phyloP scores from a whole-genome alignment of 805 yeast genomes.

The Ogataea glucozyma region DNA sequence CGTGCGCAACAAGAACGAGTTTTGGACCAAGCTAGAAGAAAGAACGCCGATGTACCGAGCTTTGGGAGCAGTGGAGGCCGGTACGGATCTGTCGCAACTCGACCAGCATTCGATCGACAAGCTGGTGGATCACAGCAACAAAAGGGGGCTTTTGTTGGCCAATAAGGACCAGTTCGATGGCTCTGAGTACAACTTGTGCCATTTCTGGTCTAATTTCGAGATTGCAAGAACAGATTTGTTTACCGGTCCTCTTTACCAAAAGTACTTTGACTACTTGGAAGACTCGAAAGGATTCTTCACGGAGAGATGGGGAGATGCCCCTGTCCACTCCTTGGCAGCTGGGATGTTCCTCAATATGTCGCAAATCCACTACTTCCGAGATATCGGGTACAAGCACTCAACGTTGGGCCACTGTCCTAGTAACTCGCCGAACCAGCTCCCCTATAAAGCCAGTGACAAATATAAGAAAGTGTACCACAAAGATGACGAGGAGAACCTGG shows the following conservation, averaged over 20 bases:
- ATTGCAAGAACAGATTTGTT: slow-evolving; percentile 83
- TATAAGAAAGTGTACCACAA: slow-evolving; percentile 37
- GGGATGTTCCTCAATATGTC: slow-evolving; percentile 68
- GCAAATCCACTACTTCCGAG: slow-evolving; percentile 88
- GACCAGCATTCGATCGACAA: slow-evolving; percentile 37
- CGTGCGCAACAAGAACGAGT: slow-evolving; percentile 25
- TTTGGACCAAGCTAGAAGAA: slow-evolving; percentile 30
- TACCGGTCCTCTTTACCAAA: slow-evolving; percentile 60
- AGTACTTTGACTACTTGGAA: slow-evolving; percentile 71
- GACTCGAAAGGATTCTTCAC: slow-evolving; percentile 77
- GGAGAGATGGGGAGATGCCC: slow-evolving; percentile 98
- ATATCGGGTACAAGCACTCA: slow-evolving; percentile 86
- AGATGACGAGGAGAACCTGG: slow-evolving; percentile 41
- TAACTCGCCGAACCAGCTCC: slow-evolving; percentile 57
- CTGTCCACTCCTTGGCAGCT: slow-evolving; percentile 85
- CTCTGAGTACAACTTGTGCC: slow-evolving; percentile 75
- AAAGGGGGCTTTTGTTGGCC: slow-evolving; percentile 32
- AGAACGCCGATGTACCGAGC: slow-evolving; percentile 30
- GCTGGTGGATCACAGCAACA: slow-evolving; percentile 41
- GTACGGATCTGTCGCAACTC: slow-evolving; percentile 23
- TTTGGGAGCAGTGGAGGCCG: slow-evolving; percentile 12
- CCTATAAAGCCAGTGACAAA: slow-evolving; percentile 38
- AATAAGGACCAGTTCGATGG: slow-evolving; percentile 61
- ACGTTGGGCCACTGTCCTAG: slow-evolving; percentile 82
- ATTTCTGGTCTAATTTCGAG: slow-evolving; percentile 93